These are phyloP conservation scores for Talaromyces verruculosus DNA, from an alignment of 2,329 filamentous ascomycete genomes.

Conservation along the genomic window DNA sequence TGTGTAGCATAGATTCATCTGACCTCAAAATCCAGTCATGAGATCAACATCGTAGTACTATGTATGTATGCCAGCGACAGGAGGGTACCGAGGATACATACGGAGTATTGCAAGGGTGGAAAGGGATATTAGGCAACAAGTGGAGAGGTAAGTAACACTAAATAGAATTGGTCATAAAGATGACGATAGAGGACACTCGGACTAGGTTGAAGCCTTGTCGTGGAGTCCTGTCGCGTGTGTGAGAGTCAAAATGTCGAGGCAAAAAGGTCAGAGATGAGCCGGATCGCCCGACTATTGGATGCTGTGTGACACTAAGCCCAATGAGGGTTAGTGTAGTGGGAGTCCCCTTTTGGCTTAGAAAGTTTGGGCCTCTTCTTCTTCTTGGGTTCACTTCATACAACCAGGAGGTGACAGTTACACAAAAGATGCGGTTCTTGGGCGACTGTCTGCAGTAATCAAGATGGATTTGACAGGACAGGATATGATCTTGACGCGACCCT, in stretches of 20 bases:
- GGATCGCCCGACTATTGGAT: constrained; percentile 8
- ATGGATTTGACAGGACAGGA: not conserved
- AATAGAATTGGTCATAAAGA: not conserved
- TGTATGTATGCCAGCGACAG: not conserved
- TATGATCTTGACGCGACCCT: not conserved
- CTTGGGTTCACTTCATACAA: not conserved
- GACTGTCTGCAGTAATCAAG: not conserved
- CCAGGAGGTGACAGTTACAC: not conserved
- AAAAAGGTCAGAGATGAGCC: not conserved
- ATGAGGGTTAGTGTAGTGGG: not conserved
- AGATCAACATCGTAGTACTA: not conserved
- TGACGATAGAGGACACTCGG: not conserved
- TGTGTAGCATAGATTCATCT: not conserved
- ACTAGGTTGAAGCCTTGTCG: not conserved
- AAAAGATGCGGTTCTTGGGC: not conserved
- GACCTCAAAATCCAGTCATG: not conserved
- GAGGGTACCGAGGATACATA: not conserved
- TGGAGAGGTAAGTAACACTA: not conserved
- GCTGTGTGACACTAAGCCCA: not conserved
- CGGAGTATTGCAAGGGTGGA: too few relatives aligned
- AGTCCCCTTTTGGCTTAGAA: not conserved
- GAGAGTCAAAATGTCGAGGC: not conserved
- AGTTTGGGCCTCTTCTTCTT: not conserved
- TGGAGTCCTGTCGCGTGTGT: not conserved
- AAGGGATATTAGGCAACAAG: not conserved